Percentiles rank a stretch among this genome's conserved stretches.
These are phyloP conservation scores for Coniochaeta prunicola DNA, from an alignment of 2,329 filamentous ascomycete genomes.

Conservation along the genomic window DNA sequence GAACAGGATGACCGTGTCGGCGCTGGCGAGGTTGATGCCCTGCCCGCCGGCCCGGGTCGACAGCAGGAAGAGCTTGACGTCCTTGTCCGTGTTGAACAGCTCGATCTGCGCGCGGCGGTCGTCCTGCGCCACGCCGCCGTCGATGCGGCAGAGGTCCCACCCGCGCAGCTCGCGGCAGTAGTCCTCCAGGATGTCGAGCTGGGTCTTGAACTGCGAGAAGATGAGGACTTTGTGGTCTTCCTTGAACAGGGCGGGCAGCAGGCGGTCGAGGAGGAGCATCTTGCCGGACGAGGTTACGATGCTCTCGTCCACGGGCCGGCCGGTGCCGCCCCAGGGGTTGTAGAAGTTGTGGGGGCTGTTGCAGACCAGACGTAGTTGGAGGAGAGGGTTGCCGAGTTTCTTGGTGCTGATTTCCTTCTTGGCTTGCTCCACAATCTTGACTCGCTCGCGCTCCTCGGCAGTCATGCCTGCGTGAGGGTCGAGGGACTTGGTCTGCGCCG, in stretches of 20 bases:
- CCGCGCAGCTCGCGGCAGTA: conserved; percentile 72
- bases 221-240: conserved; percentile 85
- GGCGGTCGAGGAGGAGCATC: conserved; percentile 85
- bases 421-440: conserved; percentile 65
- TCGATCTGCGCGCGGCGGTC: conserved; percentile 65
- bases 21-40: conserved; percentile 87
- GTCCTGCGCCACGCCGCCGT: conserved; percentile 74
- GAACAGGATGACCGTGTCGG: conserved; percentile 88
- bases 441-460: conserved; percentile 56
- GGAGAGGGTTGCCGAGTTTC: conserved; percentile 86
- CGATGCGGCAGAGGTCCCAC: conserved; percentile 84
- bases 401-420: conserved; percentile 86
- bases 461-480: conserved; percentile 32
- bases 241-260: conserved; percentile 68
- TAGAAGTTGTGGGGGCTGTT: conserved; percentile 97
- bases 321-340: conserved; percentile 68
- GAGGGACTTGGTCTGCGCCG: conserved; percentile 45
- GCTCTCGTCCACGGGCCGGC: conserved; percentile 62
- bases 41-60: conserved; percentile 89
- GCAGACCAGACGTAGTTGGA: conserved; percentile 86
- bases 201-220: conserved; percentile 94
- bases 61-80: conserved; percentile 73
- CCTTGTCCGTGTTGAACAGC: conserved; percentile 59
- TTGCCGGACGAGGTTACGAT: conserved; percentile 87
- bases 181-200: conserved; percentile 83